phyloP scores from a whole-genome alignment of 2,329 filamentous ascomycete species.

The Dactylellina parvicollis region DNA sequence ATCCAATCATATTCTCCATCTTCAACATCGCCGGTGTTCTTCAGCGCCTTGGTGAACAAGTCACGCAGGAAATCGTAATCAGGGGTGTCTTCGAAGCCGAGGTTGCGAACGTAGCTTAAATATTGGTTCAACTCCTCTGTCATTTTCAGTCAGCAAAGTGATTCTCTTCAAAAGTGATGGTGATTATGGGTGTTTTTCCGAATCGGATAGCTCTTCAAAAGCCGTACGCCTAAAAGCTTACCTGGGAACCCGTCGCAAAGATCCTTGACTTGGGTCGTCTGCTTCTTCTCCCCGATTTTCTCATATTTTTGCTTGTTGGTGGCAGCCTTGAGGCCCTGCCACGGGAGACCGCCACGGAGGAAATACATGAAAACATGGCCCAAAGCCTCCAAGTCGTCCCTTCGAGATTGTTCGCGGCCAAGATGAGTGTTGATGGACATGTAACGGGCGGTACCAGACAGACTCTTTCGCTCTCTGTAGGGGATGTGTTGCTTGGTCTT shows the following conservation, averaged over 20 bases:
- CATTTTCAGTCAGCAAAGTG: conserved; percentile 15
- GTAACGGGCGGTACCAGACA: conserved; percentile 95
- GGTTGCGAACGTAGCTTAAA: conserved; percentile 93
- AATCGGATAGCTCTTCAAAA: conserved; percentile 6
- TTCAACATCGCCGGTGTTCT: conserved; percentile 92
- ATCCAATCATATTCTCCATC: conserved; percentile 99
- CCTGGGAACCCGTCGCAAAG: conserved; percentile 92
- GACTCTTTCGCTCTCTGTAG: conserved; percentile 93
- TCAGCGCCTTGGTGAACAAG: conserved; percentile 93
- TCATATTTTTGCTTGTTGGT: conserved; percentile 98
- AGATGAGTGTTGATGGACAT: conserved; percentile 99
- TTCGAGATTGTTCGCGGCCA: conserved; percentile 91
- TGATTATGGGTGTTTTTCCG: neutral
- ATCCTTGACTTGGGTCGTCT: conserved; percentile 95
- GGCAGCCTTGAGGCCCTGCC: conserved; percentile 77
- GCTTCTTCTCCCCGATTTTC: conserved; percentile 99
- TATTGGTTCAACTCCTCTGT: conserved; percentile 96
- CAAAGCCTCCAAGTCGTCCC: conserved; percentile 92
- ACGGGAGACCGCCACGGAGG: conserved; percentile 74
- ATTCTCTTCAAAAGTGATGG: neutral
- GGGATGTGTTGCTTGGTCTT: conserved; percentile 99
- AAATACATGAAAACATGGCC: conserved; percentile 81
- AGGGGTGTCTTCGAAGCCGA: conserved; percentile 97
- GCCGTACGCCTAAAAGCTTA: conserved; percentile 60
- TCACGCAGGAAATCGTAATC: conserved; percentile 98